phyloP scores from a whole-genome alignment of 345 rosid genomes.

The Euphorbia lathyris region DNA sequence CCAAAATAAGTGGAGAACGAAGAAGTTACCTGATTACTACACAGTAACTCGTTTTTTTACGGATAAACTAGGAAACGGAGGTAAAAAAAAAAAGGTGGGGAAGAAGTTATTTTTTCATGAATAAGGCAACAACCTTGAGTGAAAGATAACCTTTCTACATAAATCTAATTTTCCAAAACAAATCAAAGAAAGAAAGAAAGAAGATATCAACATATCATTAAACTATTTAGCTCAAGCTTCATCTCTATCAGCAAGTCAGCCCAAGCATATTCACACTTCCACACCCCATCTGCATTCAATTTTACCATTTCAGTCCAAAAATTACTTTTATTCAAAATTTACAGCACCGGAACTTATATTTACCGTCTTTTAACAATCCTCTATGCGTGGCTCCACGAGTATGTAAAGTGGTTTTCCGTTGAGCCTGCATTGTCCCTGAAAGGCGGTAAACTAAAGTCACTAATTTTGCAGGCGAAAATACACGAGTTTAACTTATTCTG shows the following conservation, averaged over 20 bases:
- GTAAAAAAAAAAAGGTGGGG: not conserved
- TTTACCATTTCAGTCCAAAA: no score
- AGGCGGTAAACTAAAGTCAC: not conserved
- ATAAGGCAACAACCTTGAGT: not conserved
- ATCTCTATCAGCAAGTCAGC: conserved; percentile 27
- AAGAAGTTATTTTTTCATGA: not conserved
- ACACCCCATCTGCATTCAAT: no score
- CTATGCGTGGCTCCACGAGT: conserved; percentile 72
- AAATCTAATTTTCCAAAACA: not conserved
- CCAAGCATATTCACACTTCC: conserved; percentile 19
- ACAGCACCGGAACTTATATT: no score
- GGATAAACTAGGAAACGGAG: not conserved
- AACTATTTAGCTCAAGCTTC: conserved; percentile 24
- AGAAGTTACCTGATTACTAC: no score
- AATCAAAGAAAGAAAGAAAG: not conserved
- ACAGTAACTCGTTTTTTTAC: no score
- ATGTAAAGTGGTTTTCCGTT: conserved; percentile 44
- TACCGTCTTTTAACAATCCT: conserved; percentile 31
- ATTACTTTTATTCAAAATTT: no score
- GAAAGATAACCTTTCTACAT: not conserved
- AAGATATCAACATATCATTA: conserved; percentile 1
- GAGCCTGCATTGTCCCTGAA: conserved; percentile 62
- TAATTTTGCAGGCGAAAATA: not conserved
- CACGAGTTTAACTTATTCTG: not conserved
- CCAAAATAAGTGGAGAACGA: no score